Evolutionary conservation across 129 eudicot genomes (phyloP).

Genomic region (Lonicera japonica): DNA sequence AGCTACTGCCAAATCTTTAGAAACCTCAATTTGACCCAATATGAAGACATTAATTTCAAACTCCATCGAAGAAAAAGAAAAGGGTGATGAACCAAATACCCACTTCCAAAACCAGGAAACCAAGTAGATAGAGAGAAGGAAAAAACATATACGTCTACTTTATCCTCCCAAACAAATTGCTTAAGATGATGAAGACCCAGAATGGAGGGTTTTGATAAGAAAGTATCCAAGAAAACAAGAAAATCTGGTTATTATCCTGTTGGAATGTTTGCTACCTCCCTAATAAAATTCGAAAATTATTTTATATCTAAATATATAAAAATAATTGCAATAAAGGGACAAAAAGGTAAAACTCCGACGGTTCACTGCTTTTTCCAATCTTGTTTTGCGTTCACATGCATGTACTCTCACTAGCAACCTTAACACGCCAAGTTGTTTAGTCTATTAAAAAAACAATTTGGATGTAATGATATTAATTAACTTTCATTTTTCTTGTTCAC

Average conservation of each 20-base stretch:
- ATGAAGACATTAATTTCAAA: neutral
- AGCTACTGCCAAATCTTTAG: conserved; percentile 32
- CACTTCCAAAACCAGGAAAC: neutral
- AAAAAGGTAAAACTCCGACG: conserved; percentile 19
- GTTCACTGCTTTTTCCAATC: conserved; percentile 21
- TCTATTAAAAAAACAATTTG: too few species aligned
- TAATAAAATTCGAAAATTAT: conserved; percentile 4
- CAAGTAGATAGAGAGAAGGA: neutral
- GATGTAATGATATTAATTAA: too few species aligned
- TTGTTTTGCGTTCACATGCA: conserved; percentile 27
- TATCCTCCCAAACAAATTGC: conserved; percentile 7
- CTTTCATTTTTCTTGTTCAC: too few species aligned
- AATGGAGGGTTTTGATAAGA: conserved; percentile 20
- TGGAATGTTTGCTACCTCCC: conserved; percentile 41
- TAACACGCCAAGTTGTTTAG: conserved; percentile 28
- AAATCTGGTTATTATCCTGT: conserved; percentile 36
- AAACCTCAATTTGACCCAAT: conserved; percentile 16
- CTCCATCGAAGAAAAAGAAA: conserved; percentile 1
- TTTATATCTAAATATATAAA: neutral
- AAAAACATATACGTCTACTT: too few species aligned
- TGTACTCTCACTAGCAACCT: conserved; percentile 19
- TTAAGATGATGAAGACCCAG: conserved; percentile 16
- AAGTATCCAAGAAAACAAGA: conserved; percentile 32
- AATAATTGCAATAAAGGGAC: conserved; percentile 6
- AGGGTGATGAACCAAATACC: neutral